Conservation (phyloP, 1,284 basidiomycete genomes). For the Pyrrhoderma lamaoense region DNA sequence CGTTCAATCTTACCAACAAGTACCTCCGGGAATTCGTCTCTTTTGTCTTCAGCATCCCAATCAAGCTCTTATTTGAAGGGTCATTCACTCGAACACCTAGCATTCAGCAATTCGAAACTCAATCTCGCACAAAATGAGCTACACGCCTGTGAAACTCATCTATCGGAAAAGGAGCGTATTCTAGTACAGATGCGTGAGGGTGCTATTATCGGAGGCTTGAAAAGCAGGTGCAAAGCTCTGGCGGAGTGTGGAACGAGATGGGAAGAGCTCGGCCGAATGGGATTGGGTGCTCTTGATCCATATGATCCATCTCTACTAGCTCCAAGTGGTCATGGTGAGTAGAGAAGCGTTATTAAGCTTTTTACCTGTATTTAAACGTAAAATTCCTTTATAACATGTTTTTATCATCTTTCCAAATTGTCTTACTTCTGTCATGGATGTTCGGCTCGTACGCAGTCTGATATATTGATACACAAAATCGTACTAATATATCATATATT, state of each 20-base stretch:
- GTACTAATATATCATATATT: no score
- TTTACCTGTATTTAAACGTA: not conserved
- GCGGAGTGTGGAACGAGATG: constrained; percentile 60
- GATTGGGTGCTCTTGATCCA: constrained; percentile 34
- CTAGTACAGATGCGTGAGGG: constrained; percentile 44
- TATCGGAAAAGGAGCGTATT: constrained; percentile 59
- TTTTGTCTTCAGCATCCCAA: constrained; percentile 24
- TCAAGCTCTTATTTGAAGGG: constrained; percentile 26
- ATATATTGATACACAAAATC: no score
- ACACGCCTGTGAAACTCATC: constrained; percentile 68
- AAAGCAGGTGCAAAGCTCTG: constrained; percentile 53
- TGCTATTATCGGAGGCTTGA: constrained; percentile 53
- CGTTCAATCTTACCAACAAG: constrained; percentile 33
- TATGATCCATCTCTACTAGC: not conserved
- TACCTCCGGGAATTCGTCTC: constrained; percentile 30
- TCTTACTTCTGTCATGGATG: not conserved
- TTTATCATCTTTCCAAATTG: not conserved
- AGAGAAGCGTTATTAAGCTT: not conserved
- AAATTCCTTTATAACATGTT: no score
- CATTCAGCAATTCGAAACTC: constrained; percentile 41
- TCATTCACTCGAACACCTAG: constrained; percentile 18
- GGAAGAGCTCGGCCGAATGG: constrained; percentile 58
- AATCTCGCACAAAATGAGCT: constrained; percentile 61
- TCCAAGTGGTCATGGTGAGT: not conserved
- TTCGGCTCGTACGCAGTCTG: constrained; percentile 2